Base-by-base conservation (phyloP, 2,329 filamentous ascomycete genomes). In the Aphanoascus verrucosus region DNA sequence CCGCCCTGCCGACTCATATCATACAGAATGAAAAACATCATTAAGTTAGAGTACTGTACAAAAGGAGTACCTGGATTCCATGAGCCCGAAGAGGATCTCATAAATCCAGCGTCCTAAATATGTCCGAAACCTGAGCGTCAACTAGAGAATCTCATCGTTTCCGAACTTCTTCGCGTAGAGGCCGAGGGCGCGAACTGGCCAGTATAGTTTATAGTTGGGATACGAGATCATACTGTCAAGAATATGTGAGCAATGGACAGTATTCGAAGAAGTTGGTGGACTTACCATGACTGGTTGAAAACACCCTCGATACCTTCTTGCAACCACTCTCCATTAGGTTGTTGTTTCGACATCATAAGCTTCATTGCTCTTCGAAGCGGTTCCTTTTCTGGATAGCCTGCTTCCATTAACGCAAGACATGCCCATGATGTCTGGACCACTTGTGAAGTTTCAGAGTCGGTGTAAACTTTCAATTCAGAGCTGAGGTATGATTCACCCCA, bases 181-280 rank as follows among this genome's bases (percentile, higher is more conserved):
- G 4, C 93, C 93, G 59, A 98, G 69, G 1, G 93, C 93, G 72
- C 94, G 94, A 66, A 97, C 86, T 1, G 91, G 84, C 70, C 96
- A 98, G 55, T 85, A 86, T 68, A 95, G 93, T 74, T 97, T 98
- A 77, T 98, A 98, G 75, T 98, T 98, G 42, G 91, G 91, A 65
- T 98, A 98, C 0, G 88, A 93, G 60, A 98, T 98, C 88, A 96
- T 97, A 76, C 82, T 84, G 63, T 56, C 54, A 45, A 20, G 14
- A 48, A 28, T 17, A 17, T 31, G 55, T 64, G 56, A 67, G 63
- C 34, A 9, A 19, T 53, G 61, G 42, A 58, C 54, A 17, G n/a
- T 5, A 31, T 12, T 35, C 31, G 19, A 45, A 44, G 11, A 2
- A n/a, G 34, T 12, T 41, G 3, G 53, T n/a, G 1, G 12, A 78